phyloP scores from a whole-genome alignment of 2,329 filamentous ascomycete genomes.

The Aspergillus sp. region DNA sequence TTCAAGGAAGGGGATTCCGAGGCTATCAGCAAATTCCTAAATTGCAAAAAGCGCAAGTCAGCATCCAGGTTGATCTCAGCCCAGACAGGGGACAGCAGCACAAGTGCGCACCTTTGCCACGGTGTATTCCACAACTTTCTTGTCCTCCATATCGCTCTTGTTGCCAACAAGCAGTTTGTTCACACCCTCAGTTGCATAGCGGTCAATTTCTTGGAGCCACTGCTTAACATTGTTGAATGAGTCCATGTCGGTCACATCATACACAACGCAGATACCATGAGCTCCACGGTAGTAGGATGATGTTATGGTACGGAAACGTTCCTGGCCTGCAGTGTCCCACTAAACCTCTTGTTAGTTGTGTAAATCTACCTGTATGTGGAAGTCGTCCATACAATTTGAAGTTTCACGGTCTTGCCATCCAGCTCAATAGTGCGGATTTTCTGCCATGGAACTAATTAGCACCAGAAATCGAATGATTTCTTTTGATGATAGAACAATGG shows the following conservation, averaged over 20 bases:
- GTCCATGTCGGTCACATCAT: constrained; percentile 99
- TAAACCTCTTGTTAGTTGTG: constrained; percentile 38
- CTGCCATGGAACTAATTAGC: constrained; percentile 44
- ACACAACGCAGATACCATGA: constrained; percentile 98
- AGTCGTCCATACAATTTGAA: constrained; percentile 77
- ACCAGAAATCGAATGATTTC: constrained; percentile 20
- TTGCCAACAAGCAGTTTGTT: constrained; percentile 99
- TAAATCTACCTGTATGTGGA: too few species aligned
- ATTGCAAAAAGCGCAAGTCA: constrained; percentile 8
- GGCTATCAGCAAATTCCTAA: constrained; percentile 96
- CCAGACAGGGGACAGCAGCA: constrained; percentile 3
- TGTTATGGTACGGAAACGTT: constrained; percentile 99
- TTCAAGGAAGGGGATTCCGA: constrained; percentile 98
- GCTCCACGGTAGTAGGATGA: constrained; percentile 99
- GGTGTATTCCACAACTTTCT: constrained; percentile 99
- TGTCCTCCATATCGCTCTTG: constrained; percentile 99
- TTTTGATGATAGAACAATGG: constrained; percentile 2
- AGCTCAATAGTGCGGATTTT: constrained; percentile 99
- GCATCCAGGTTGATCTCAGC: neutral
- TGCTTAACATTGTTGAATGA: constrained; percentile 99
- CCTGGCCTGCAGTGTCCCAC: constrained; percentile 99
- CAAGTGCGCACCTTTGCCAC: constrained; percentile 78
- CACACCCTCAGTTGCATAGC: constrained; percentile 97
- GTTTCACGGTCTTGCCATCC: constrained; percentile 98
- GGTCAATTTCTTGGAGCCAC: constrained; percentile 99